These are phyloP conservation scores for Sphagnum fallax DNA, from an alignment of 228 moss, liverwort and hornwort species.

Conservation along the genomic window DNA sequence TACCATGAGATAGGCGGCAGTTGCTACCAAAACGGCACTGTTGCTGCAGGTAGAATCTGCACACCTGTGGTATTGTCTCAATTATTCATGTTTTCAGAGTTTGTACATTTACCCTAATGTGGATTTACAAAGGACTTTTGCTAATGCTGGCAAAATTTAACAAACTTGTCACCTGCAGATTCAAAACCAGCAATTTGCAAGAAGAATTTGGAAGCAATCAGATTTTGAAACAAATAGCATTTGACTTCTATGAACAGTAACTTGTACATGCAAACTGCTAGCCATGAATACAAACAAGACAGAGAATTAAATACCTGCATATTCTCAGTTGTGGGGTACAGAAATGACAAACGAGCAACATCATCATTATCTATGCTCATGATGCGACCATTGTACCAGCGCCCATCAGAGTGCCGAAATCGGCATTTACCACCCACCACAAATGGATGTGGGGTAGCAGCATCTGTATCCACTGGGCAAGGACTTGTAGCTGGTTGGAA, in stretches of 20 bases:
- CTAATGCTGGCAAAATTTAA: background rate
- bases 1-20: slow-evolving; percentile 99
- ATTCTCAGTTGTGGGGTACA: slow-evolving; percentile 69
- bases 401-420: slow-evolving; percentile 82
- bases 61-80: slow-evolving; percentile 62
- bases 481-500: slow-evolving; percentile 9
- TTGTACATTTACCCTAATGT: background rate
- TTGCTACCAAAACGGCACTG: slow-evolving; percentile 95
- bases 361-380: slow-evolving; percentile 36
- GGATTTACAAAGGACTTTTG: background rate
- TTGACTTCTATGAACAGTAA: no score
- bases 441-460: slow-evolving; percentile 26
- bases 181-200: no score
- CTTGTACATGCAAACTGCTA: no score
- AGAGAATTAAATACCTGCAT: slow-evolving; percentile 55
- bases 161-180: no score
- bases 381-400: slow-evolving; percentile 81
- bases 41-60: slow-evolving; percentile 99
- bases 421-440: slow-evolving; percentile 63
- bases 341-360: slow-evolving; percentile 64
- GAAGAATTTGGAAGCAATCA: no score
- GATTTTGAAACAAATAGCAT: no score
- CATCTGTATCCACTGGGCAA: slow-evolving; percentile 30
- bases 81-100: background rate
- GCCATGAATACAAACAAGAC: no score